These are phyloP conservation scores for Rosa persica DNA, from an alignment of 306 rosid species.

Conservation along the genomic window DNA sequence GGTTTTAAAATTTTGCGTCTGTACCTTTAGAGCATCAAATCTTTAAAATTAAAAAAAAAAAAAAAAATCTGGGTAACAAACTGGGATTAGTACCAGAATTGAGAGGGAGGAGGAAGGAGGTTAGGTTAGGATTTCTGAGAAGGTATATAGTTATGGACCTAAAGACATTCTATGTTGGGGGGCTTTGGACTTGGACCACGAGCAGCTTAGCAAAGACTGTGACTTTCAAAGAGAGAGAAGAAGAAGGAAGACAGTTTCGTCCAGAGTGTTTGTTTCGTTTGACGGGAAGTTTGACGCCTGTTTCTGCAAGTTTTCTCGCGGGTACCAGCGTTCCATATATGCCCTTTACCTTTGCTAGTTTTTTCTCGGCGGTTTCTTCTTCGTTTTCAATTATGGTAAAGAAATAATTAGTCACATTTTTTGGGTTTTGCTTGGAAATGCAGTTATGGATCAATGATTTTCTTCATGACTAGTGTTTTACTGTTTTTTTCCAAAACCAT, in stretches of 20 bases:
- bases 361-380: background rate
- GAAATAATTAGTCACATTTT: background rate
- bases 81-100: background rate
- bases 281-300: slow-evolving; percentile 32
- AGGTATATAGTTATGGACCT: background rate
- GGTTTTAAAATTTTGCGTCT: background rate
- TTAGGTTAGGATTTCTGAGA: background rate
- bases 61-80: background rate
- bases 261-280: background rate
- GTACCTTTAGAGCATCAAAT: background rate
- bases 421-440: background rate
- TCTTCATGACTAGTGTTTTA: background rate
- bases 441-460: background rate
- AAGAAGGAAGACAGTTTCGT: background rate
- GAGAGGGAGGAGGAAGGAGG: background rate
- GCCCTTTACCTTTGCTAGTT: slow-evolving; percentile 1
- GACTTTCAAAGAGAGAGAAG: background rate
- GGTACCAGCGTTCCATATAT: slow-evolving; percentile 19
- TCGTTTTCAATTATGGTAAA: background rate
- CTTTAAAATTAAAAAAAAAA: background rate
- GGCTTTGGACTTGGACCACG: background rate
- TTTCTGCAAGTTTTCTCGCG: slow-evolving; percentile 20
- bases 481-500: background rate
- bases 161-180: background rate
- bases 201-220: background rate